These are phyloP conservation scores for Salix arbutifolia DNA, from an alignment of 345 rosid genomes.

Conservation along the genomic window DNA sequence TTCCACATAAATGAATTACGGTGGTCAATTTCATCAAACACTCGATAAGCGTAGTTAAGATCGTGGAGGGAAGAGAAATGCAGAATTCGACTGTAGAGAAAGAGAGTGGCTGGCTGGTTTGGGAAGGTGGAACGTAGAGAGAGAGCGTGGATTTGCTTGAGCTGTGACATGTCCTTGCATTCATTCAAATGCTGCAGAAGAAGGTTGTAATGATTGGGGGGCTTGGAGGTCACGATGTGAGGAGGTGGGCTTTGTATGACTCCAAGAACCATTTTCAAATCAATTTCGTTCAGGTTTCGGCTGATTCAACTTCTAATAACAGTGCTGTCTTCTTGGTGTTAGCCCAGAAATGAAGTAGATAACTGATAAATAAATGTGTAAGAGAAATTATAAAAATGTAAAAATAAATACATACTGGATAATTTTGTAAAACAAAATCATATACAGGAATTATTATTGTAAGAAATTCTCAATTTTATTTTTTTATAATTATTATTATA, in stretches of 20 bases:
- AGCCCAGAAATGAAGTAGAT: no score
- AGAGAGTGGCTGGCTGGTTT: conserved; percentile 35
- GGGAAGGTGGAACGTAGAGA: conserved; percentile 50
- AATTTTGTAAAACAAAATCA: no score
- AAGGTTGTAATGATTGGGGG: conserved; percentile 32
- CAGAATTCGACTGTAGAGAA: conserved; percentile 60
- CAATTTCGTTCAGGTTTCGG: no score
- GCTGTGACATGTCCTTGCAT: conserved; percentile 51
- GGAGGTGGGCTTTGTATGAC: conserved; percentile 31
- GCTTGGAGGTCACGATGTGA: conserved; percentile 10
- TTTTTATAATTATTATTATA: no score
- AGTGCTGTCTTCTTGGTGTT: no score
- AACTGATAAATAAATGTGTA: no score
- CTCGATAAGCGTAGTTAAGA: conserved; percentile 42
- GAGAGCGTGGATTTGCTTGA: conserved; percentile 75
- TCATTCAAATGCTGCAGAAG: conserved; percentile 38
- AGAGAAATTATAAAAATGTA: no score
- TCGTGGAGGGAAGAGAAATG: conserved; percentile 45
- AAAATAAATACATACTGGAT: no score
- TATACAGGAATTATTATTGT: no score
- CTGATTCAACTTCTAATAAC: no score
- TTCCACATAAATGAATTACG: conserved; percentile 85
- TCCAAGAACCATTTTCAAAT: conserved; percentile 32
- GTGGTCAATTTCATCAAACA: conserved; percentile 42
- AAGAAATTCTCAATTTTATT: no score